phyloP scores from a whole-genome alignment of 2,329 filamentous ascomycete species.

The Orbilia oligospora region DNA sequence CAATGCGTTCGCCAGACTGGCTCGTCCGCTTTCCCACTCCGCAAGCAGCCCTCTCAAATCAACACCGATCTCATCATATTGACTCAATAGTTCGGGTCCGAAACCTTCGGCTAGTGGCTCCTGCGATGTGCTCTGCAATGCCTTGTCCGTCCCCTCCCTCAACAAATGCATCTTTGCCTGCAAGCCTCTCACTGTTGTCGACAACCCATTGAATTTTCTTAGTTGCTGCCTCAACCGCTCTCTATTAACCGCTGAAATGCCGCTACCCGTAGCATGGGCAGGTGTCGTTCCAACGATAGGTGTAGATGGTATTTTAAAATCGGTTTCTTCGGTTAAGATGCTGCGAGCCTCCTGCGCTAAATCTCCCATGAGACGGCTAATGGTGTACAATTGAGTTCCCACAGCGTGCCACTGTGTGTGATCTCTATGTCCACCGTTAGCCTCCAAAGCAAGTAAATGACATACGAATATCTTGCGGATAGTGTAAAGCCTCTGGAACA shows the following conservation, averaged over 20 bases:
- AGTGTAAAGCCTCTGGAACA: conserved; percentile 84
- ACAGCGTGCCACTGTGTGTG: conserved; percentile 83
- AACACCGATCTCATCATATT: conserved; percentile 93
- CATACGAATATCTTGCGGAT: conserved; percentile 89
- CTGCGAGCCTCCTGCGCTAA: conserved; percentile 77
- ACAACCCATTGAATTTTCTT: conserved; percentile 87
- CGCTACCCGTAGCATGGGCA: conserved; percentile 15
- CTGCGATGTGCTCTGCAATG: conserved; percentile 77
- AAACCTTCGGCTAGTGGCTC: conserved; percentile 73
- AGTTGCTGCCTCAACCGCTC: conserved; percentile 89
- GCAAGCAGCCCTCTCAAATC: conserved; percentile 85
- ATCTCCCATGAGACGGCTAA: conserved; percentile 75
- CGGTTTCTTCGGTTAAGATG: conserved; percentile 82
- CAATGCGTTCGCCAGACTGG: conserved; percentile 84
- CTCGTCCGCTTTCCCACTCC: conserved; percentile 89
- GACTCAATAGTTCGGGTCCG: conserved; percentile 82
- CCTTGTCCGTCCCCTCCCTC: conserved; percentile 87
- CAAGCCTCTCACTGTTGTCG: conserved; percentile 88
- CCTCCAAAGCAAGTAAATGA: conserved; percentile 88
- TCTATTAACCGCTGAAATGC: conserved; percentile 71
- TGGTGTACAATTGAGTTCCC: conserved; percentile 78
- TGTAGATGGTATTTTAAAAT: conserved; percentile 72
- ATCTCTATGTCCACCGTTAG: conserved; percentile 82
- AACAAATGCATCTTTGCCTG: conserved; percentile 95
- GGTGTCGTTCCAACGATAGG: conserved; percentile 73